phyloP scores from a whole-genome alignment of 495 filamentous ascomycete genomes.

The Paragyromitra xinjiangensis region DNA sequence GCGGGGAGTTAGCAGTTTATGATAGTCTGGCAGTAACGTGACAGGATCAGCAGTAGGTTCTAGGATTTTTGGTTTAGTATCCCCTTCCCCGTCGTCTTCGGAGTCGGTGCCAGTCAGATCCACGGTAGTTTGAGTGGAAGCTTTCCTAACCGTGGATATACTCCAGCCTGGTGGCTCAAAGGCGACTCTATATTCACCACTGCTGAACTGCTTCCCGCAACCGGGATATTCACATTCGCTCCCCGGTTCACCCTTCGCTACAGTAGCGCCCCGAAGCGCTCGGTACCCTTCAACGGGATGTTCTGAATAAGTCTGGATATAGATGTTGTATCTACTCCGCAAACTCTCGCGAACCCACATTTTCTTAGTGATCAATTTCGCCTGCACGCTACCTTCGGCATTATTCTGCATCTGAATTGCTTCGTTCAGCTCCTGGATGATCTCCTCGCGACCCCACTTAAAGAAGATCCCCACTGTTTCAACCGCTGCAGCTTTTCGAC shows the following conservation, averaged over 20 bases:
- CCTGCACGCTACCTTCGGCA: background rate
- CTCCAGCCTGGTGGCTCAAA: conserved; percentile 49
- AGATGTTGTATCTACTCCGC: conserved; percentile 35
- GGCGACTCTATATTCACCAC: conserved; percentile 44
- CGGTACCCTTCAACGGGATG: background rate
- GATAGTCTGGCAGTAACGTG: conserved; percentile 37
- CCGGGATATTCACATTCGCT: conserved; percentile 37
- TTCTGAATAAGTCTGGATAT: conserved; percentile 38
- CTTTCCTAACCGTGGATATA: conserved; percentile 12
- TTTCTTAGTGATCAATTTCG: conserved; percentile 8
- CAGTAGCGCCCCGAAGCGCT: background rate
- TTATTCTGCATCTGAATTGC: conserved; percentile 10
- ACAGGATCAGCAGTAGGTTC: background rate
- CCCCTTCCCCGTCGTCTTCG: background rate
- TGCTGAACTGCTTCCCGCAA: conserved; percentile 29
- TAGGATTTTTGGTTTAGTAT: background rate
- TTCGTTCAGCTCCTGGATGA: conserved; percentile 15
- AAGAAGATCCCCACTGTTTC: conserved; percentile 16
- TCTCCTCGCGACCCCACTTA: conserved; percentile 30
- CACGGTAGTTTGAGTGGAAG: background rate
- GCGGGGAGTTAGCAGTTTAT: conserved; percentile 8
- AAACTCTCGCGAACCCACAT: conserved; percentile 40
- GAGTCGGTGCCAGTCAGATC: background rate
- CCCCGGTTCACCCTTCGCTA: background rate
- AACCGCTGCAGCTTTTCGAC: conserved; percentile 24